Evolutionary conservation across 1,284 basidiomycete genomes (phyloP), one percentile per base, ranked within the genome.

Genomic region (Ganoderma leucocontextum): DNA sequence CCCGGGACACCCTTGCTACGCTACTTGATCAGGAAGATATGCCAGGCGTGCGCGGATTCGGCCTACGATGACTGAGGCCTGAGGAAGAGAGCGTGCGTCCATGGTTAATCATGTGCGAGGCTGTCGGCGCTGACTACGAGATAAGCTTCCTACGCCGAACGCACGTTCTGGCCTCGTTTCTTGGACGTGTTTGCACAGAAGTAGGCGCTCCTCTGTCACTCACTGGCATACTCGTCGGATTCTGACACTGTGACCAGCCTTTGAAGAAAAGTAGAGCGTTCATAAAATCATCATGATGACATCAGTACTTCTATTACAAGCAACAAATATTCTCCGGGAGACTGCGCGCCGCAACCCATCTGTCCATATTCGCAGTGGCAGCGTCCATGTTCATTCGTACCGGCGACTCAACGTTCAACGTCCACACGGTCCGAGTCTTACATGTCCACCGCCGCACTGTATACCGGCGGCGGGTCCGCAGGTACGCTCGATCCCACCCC

Each of bases 21-120:
- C 49, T 80, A 80, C 68, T 65, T 80, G 53, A 59, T 67, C 25
- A 61, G 60, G 22, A 78, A 75, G 65, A 78, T 80, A 59, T 25
- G 58, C 33, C 59, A 67, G 13, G 71, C 69, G 13, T 72, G 71
- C 42, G 52, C 42, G 12, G 66, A 66, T 22, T 29, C 22, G 13
- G 39, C 36, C 36, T 22, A 22, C 39, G 29, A 60, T 22, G 15
- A 39, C 12, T 35, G 35, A 49, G 15, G 42, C 33, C 41, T 47
- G 38, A 58, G 15, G 36, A 19, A 19, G n/a, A 22, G 62, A 52
- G 15, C 35, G 25, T 42, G 38, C 39, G 55, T 19, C 53, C 53
- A 47, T 33, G 33, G 47, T 29, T 33, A 52, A 41, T 19, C 29
- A 38, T 35, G 36, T 39, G 44, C 19, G n/a, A 33, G 25, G 47